Conservation (phyloP, 345 rosid genomes). For the Firmiana major region DNA sequence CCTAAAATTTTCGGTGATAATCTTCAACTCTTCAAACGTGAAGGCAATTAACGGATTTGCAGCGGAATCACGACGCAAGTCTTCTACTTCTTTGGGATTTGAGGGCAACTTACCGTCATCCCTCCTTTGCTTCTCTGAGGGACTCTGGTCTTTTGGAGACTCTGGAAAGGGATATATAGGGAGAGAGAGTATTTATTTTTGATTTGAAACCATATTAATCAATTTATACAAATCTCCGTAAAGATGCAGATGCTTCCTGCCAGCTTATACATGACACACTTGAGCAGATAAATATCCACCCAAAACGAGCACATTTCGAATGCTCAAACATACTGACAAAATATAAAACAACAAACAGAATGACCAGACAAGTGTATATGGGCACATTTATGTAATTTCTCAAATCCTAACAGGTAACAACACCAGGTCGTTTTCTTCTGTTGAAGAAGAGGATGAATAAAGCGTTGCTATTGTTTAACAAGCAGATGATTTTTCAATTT, state of each 20-base stretch:
- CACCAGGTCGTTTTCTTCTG: background rate
- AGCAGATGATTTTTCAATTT: background rate
- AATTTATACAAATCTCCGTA: too few species aligned
- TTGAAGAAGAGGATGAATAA: background rate
- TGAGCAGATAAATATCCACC: too few species aligned
- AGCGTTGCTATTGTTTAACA: background rate
- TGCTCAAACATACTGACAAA: too few species aligned
- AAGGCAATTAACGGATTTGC: slow-evolving; percentile 84
- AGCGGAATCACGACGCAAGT: slow-evolving; percentile 70
- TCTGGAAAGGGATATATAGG: slow-evolving; percentile 31
- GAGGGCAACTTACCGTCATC: slow-evolving; percentile 71
- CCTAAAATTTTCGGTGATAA: slow-evolving; percentile 77
- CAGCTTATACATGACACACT: too few species aligned
- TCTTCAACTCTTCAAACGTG: slow-evolving; percentile 67
- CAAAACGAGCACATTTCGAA: too few species aligned
- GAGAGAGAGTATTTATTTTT: background rate
- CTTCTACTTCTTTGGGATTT: slow-evolving; percentile 93
- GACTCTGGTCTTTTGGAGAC: slow-evolving; percentile 55
- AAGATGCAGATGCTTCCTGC: too few species aligned
- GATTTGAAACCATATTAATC: too few species aligned
- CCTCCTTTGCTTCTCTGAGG: slow-evolving; percentile 31
- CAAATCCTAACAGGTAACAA: background rate
- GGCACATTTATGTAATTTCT: slow-evolving; percentile 5
- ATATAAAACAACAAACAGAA: too few species aligned
- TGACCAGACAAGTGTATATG: background rate